These are phyloP conservation scores for Carpinus fangiana DNA, from an alignment of 306 rosid species.

Conservation along the genomic window DNA sequence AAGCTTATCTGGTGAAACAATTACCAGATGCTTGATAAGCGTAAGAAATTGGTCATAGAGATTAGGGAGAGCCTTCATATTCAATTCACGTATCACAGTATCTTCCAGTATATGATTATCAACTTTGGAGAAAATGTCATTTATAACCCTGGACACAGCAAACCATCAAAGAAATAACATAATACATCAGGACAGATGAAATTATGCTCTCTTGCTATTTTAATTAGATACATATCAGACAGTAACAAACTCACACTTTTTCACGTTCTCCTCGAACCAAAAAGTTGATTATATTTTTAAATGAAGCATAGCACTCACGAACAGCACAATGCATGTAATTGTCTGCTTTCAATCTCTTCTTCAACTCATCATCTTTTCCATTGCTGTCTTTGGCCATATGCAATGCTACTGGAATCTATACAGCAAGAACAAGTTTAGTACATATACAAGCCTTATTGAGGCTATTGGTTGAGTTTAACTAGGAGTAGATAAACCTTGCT, in stretches of 20 bases:
- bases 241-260: constrained; percentile 52
- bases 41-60: constrained; percentile 59
- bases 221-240: constrained; percentile 15
- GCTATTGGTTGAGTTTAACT: constrained; percentile 21
- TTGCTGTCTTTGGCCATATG: constrained; percentile 92
- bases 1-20: constrained; percentile 20
- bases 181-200: constrained; percentile 17
- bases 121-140: constrained; percentile 59
- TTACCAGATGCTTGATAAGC: constrained; percentile 75
- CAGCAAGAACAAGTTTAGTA: constrained; percentile 13
- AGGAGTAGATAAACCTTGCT: constrained; percentile 67
- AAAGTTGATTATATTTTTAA: constrained; percentile 58
- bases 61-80: constrained; percentile 75
- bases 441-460: not conserved
- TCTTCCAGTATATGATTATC: constrained; percentile 43
- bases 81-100: constrained; percentile 43
- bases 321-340: constrained; percentile 81
- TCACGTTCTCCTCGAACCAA: constrained; percentile 78
- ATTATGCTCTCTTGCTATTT: constrained; percentile 10
- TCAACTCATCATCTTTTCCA: constrained; percentile 70
- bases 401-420: constrained; percentile 91
- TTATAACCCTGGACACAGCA: constrained; percentile 62
- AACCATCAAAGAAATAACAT: constrained; percentile 27
- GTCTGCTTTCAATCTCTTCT: constrained; percentile 69
- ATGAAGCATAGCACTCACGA: constrained; percentile 79